Percentiles rank a stretch among this genome's conserved stretches.
Evolutionary conservation across 129 eudicot species (phyloP).

Genomic region (Tagetes patula): DNA sequence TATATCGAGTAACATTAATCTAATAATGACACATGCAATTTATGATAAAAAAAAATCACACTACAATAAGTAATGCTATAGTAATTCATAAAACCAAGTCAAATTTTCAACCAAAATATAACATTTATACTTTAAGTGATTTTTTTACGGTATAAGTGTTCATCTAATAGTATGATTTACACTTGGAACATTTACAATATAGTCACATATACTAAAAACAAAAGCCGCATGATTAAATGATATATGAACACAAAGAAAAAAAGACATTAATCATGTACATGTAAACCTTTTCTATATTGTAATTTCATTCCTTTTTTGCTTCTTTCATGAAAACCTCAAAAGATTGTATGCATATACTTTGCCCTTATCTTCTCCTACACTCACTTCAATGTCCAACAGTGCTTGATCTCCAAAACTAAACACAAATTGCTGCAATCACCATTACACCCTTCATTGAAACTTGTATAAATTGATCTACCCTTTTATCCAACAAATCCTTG

Average conservation of each 20-base stretch:
- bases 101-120: too few relatives aligned
- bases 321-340: conserved; percentile 35
- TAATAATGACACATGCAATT: too few relatives aligned
- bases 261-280: conserved; percentile 29
- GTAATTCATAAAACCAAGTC: too few relatives aligned
- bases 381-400: conserved; percentile 41
- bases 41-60: too few relatives aligned
- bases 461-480: conserved; percentile 24
- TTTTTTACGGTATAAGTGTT: not conserved
- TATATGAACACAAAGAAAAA: conserved; percentile 26
- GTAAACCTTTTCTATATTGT: conserved; percentile 16
- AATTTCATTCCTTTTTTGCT: conserved; percentile 38
- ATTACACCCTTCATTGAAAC: conserved; percentile 23
- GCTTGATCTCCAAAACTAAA: conserved; percentile 18
- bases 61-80: too few relatives aligned
- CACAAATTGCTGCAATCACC: conserved; percentile 20
- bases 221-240: conserved; percentile 7
- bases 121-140: not conserved
- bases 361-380: conserved; percentile 39
- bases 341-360: conserved; percentile 27
- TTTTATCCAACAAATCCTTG: conserved; percentile 27
- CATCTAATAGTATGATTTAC: too few relatives aligned
- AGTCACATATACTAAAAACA: not conserved
- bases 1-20: too few relatives aligned
- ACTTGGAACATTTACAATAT: too few relatives aligned